Evolutionary conservation across 2,329 filamentous ascomycete species (phyloP).

Genomic region (Fusarium sp.): DNA sequence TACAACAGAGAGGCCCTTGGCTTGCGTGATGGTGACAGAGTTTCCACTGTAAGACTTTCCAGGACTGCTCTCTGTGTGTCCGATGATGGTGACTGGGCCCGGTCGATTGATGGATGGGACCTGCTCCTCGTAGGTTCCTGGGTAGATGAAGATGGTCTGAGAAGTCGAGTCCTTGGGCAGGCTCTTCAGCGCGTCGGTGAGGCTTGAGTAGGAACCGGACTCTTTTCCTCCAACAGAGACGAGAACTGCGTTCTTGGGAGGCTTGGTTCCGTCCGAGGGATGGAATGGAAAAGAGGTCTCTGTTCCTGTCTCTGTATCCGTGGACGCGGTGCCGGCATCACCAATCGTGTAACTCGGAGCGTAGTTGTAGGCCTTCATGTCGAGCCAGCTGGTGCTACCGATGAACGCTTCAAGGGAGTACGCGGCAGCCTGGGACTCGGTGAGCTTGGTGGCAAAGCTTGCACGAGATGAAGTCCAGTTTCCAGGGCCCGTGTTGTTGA

Average conservation of each 20-base stretch:
- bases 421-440: slow-evolving; percentile 26
- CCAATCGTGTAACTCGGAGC: slow-evolving; percentile 35
- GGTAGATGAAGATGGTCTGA: slow-evolving; percentile 54
- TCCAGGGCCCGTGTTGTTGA: slow-evolving; percentile 61
- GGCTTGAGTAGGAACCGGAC: slow-evolving; percentile 42
- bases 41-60: slow-evolving; percentile 60
- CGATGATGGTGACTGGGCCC: slow-evolving; percentile 54
- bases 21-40: slow-evolving; percentile 58
- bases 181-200: slow-evolving; percentile 45
- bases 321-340: slow-evolving; percentile 32
- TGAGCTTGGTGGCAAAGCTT: slow-evolving; percentile 37
- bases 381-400: slow-evolving; percentile 38
- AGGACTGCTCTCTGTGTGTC: slow-evolving; percentile 54
- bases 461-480: slow-evolving; percentile 36
- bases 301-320: slow-evolving; percentile 5
- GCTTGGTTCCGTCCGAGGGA: slow-evolving; percentile 53
- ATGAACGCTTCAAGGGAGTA: slow-evolving; percentile 35
- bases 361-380: slow-evolving; percentile 38
- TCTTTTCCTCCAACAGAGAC: slow-evolving; percentile 48
- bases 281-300: slow-evolving; percentile 25
- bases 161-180: slow-evolving; percentile 48
- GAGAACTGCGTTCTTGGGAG: slow-evolving; percentile 53
- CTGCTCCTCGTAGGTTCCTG: slow-evolving; percentile 57
- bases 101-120: slow-evolving; percentile 50
- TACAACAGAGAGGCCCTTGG: slow-evolving; percentile 26